phyloP scores from a whole-genome alignment of 2,329 filamentous ascomycete genomes.

The Lasiodiplodia theobromae region DNA sequence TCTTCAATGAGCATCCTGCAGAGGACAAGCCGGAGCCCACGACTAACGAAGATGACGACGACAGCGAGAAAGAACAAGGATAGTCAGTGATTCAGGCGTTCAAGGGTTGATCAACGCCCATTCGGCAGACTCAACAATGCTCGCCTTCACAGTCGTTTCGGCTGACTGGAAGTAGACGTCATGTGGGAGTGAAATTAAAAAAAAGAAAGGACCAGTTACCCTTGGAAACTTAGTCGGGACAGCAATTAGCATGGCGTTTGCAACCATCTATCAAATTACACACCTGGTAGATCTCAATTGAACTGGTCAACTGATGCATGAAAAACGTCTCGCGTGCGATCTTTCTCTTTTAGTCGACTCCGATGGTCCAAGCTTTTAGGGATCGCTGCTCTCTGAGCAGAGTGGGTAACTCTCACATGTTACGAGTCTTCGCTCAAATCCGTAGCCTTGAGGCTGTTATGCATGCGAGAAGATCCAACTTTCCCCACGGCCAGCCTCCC shows the following conservation, averaged over 20 bases:
- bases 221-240: neutral
- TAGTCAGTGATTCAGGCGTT: neutral
- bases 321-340: neutral
- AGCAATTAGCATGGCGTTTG: neutral
- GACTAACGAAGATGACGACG: neutral
- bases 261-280: neutral
- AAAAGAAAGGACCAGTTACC: neutral
- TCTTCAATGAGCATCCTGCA: neutral
- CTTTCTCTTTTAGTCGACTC: neutral
- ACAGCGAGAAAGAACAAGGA: neutral
- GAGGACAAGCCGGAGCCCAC: neutral
- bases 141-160: slow-evolving; percentile 1
- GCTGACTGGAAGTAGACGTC: neutral
- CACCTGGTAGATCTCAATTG: neutral
- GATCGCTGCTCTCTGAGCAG: neutral
- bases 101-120: slow-evolving; percentile 1
- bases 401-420: no score
- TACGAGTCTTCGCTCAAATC: no score
- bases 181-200: neutral
- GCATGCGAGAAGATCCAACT: no score
- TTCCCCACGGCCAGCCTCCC: no score
- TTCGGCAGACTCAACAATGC: neutral
- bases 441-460: no score
- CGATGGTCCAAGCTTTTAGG: neutral
- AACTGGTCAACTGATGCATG: neutral